Evolutionary conservation across 176 grass and related monocot species (phyloP).

Genomic region (Ensete ventricosum): DNA sequence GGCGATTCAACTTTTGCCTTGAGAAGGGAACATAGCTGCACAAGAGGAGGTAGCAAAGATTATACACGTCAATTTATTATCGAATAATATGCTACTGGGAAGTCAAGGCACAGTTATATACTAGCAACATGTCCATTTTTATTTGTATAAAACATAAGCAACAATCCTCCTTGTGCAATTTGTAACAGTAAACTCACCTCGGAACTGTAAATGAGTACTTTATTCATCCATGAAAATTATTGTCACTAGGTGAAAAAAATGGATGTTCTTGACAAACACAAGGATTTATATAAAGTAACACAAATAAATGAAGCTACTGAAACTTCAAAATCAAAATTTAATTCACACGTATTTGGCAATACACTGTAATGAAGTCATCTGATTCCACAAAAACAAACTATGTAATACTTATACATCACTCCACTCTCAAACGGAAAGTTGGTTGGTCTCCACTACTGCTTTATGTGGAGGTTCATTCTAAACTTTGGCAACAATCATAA

Average conservation of each 20-base stretch:
- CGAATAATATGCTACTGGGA: background rate
- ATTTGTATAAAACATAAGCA: background rate
- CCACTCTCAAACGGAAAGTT: background rate
- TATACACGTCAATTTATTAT: background rate
- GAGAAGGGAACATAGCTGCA: constrained; percentile 27
- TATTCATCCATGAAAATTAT: background rate
- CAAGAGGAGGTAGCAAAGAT: background rate
- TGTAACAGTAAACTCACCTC: background rate
- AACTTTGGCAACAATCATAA: no score
- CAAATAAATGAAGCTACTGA: background rate
- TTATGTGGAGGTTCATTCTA: no score
- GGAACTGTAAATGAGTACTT: background rate
- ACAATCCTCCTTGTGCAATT: background rate
- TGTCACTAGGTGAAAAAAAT: background rate
- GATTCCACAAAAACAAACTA: background rate
- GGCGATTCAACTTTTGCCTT: constrained; percentile 24
- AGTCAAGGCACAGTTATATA: background rate
- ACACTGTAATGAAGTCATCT: background rate
- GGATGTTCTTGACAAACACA: background rate
- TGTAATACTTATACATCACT: background rate
- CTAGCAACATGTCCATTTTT: background rate
- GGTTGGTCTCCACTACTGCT: no score
- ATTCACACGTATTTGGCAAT: background rate
- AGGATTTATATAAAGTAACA: background rate
- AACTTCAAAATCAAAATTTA: background rate